phyloP scores from a whole-genome alignment of 2,329 filamentous ascomycete genomes.

The Fusarium cicatricum region DNA sequence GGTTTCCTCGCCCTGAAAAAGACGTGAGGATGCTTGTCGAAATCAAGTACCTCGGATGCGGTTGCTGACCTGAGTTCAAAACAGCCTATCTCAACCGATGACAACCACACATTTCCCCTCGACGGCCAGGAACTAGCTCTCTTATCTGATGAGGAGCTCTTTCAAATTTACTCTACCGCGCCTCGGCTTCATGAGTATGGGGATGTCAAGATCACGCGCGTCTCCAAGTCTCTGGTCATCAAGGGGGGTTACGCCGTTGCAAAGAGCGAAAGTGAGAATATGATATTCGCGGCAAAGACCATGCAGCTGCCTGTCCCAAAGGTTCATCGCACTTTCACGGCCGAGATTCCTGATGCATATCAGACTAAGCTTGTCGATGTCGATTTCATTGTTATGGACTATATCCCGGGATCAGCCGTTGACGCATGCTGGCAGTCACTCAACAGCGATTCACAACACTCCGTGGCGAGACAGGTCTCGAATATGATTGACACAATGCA shows the following conservation, averaged over 20 bases:
- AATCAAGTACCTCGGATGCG: too few species aligned
- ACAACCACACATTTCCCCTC: not conserved
- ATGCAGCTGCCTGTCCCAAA: slow-evolving; percentile 1
- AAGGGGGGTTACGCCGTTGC: not conserved
- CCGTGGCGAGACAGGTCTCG: not conserved
- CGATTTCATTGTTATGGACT: slow-evolving; percentile 8
- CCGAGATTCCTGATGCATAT: not conserved
- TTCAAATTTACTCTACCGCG: not conserved
- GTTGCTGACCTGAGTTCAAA: too few species aligned
- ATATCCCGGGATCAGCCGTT: not conserved
- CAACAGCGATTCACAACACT: not conserved
- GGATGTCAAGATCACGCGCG: not conserved
- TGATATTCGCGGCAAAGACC: not conserved
- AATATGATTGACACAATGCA: slow-evolving; percentile 4
- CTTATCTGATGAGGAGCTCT: not conserved
- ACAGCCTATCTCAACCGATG: not conserved
- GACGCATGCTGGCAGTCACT: not conserved
- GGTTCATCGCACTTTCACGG: slow-evolving; percentile 3
- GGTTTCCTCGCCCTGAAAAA: too few species aligned
- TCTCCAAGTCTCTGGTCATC: slow-evolving; percentile 9
- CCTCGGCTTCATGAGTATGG: slow-evolving; percentile 2
- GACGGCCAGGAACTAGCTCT: not conserved
- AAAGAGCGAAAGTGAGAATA: slow-evolving; percentile 7
- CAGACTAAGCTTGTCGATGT: not conserved
- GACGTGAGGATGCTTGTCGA: too few species aligned